phyloP scores from a whole-genome alignment of 345 rosid genomes.

The Trapa bicornis region DNA sequence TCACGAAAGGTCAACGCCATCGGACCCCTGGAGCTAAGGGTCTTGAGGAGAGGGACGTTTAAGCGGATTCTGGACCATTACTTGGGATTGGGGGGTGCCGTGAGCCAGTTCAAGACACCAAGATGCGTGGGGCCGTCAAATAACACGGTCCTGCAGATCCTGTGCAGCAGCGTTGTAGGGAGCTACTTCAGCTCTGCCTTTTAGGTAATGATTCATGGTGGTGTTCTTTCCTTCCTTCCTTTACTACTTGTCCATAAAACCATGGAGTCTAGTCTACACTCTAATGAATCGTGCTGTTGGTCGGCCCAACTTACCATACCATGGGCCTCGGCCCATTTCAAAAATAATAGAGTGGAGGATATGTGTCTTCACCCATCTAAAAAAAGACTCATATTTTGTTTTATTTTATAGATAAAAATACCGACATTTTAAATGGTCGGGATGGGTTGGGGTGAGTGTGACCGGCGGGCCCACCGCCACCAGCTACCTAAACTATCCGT shows the following conservation, averaged over 20 bases:
- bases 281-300: too few relatives aligned
- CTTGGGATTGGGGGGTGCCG: slow-evolving; percentile 56
- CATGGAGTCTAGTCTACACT: neutral
- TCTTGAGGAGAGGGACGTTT: slow-evolving; percentile 62
- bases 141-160: slow-evolving; percentile 41
- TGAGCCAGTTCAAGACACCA: slow-evolving; percentile 84
- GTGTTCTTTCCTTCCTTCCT: neutral
- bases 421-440: too few relatives aligned
- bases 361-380: too few relatives aligned
- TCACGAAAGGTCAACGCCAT: slow-evolving; percentile 59
- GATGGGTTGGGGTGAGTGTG: too few relatives aligned
- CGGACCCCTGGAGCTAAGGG: slow-evolving; percentile 75
- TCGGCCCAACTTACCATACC: too few relatives aligned
- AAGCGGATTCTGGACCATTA: slow-evolving; percentile 61
- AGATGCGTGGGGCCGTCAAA: slow-evolving; percentile 55
- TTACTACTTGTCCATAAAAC: neutral
- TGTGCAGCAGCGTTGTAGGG: slow-evolving; percentile 40
- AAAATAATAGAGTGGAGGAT: too few relatives aligned
- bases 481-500: too few relatives aligned
- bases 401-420: too few relatives aligned
- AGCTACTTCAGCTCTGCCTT: slow-evolving; percentile 57
- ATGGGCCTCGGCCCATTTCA: too few relatives aligned
- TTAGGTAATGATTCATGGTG: neutral
- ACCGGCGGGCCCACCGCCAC: too few relatives aligned
- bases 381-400: too few relatives aligned